Evolutionary conservation across 768 basidiomycete species (phyloP), one percentile per base, ranked within the genome.

Genomic region (Leucosporidium scottii): DNA sequence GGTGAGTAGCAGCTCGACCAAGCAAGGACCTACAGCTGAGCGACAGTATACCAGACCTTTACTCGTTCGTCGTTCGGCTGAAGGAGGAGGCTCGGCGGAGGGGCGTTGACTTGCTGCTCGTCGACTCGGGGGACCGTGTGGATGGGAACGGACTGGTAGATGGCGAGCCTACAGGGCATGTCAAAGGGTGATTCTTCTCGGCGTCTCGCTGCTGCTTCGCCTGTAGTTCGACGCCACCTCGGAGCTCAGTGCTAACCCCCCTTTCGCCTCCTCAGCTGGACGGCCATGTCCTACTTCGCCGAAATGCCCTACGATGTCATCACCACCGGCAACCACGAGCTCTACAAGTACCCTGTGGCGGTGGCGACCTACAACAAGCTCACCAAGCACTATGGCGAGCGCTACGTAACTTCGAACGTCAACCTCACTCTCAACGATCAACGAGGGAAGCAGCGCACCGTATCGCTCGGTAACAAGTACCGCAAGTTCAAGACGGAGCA

Each of bases 301-400:
- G 78, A 84, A 64, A 81, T 93, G 25, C 87, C 87, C 0, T 93
- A 91, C 74, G 92, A 94, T 75, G 74, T 91, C 3, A 83, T 92
- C 75, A 79, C 89, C 3, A 90, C 92, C 60, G 91, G 92, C 75
- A 93, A 93, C 76, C 92, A 93, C 71, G 91, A 93, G 79, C 59
- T 75, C 15, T 70, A 74, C 74, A 70, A 72, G 27, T 73, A 61
- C 31, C 60, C 68, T 17, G 65, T 70, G 60, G 64, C 87, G 2
- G 20, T 56, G 4, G 64, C 69, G 50, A 72, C 84, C 79, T 80
- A 87, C 76, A 78, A 81, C 61, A 87, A 87, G 75, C 88, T 91
- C 73, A 85, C 80, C 4, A 86, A 85, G 4, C 79, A 84, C 56
- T 82, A 86, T 77, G 81, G 83, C 12, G 90, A 88, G 9, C 82